Conservation (phyloP, 345 rosid species). For the Ceriops decandra region DNA sequence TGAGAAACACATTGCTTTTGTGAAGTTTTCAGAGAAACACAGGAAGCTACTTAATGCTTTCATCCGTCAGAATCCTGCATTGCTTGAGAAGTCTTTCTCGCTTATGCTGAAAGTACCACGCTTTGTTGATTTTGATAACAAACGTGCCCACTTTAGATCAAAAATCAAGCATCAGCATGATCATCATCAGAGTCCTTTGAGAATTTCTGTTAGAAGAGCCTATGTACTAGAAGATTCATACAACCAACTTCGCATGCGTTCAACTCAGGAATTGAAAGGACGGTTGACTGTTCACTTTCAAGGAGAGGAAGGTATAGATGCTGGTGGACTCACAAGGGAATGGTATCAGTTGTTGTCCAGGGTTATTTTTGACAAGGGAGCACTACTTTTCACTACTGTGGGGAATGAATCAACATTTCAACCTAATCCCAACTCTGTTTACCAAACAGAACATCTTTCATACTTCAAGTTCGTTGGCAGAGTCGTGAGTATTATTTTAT, state of each 20-base stretch:
- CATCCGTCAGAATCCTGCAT: slow-evolving; percentile 84
- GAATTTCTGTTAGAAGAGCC: slow-evolving; percentile 92
- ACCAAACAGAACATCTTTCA: slow-evolving; percentile 95
- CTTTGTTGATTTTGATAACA: slow-evolving; percentile 92
- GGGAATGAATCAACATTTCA: slow-evolving; percentile 98
- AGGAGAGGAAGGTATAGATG: slow-evolving; percentile 99
- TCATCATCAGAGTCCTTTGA: slow-evolving; percentile 82
- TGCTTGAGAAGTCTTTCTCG: slow-evolving; percentile 93
- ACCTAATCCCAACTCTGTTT: slow-evolving; percentile 95
- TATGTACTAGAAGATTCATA: slow-evolving; percentile 97
- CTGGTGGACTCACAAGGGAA: slow-evolving; percentile 98
- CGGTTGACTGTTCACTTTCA: slow-evolving; percentile 91
- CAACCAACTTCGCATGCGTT: slow-evolving; percentile 85
- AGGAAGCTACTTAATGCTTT: slow-evolving; percentile 89
- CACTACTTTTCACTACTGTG: slow-evolving; percentile 90
- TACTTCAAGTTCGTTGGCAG: slow-evolving; percentile 97
- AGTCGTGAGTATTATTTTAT: slow-evolving; percentile 60
- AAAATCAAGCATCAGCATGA: slow-evolving; percentile 95
- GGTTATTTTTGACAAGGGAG: slow-evolving; percentile 93
- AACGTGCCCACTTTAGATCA: slow-evolving; percentile 85
- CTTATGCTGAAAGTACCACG: slow-evolving; percentile 94
- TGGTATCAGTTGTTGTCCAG: slow-evolving; percentile 97
- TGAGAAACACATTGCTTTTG: slow-evolving; percentile 76
- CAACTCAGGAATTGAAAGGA: slow-evolving; percentile 84
- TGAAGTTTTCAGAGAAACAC: slow-evolving; percentile 88